Base-by-base conservation (phyloP, 2,329 filamentous ascomycete genomes). In the Nothophaeocryptopus gaeumannii region DNA sequence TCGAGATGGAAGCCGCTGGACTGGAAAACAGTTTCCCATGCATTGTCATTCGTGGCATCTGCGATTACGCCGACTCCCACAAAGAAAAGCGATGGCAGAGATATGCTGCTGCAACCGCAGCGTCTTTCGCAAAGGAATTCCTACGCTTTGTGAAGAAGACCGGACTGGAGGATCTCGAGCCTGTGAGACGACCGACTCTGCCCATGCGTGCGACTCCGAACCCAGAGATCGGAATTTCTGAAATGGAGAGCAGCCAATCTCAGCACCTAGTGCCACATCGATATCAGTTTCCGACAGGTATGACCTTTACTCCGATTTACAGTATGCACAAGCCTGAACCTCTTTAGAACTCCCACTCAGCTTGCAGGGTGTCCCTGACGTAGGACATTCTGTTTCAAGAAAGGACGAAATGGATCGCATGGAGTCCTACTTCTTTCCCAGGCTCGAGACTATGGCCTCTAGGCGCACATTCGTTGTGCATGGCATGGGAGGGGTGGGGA, bases 401-500 rank as follows among this genome's bases (percentile, higher is more conserved):
- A 31, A 42, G 3, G 13, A n/a, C 7, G 39, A 42, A 16, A 42
- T 42, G 39, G 15, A 11, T 13, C 29, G 26, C 7, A 12, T 42
- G 12, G 12, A 31, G 32, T 10, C 20, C 12, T 42, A 30, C 13
- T 42, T 42, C 39, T 16, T 26, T 26, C 10, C 13, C 15, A 26
- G 13, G 4, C 10, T 3, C 38, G 20, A 26, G 20, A 26, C 20
- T 26, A 7, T 7, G 20, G 20, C 7, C 20, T 26, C 20, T 7
- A 26, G 20, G 20, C 20, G 20, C 20, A 26, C 7, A 4, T 26
- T 62, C 32, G 54, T 64, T 3, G 41, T 67, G 26, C 49, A 62
- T 47, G 61, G 64, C 13, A 51, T 64, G 32, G 61, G 63, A 11
- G 62, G 64, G 2, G 62, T 65, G 8, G 64, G 64, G 12, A 66